These are phyloP conservation scores for Daedaleopsis nitida DNA, from an alignment of 768 basidiomycete genomes.

Conservation along the genomic window DNA sequence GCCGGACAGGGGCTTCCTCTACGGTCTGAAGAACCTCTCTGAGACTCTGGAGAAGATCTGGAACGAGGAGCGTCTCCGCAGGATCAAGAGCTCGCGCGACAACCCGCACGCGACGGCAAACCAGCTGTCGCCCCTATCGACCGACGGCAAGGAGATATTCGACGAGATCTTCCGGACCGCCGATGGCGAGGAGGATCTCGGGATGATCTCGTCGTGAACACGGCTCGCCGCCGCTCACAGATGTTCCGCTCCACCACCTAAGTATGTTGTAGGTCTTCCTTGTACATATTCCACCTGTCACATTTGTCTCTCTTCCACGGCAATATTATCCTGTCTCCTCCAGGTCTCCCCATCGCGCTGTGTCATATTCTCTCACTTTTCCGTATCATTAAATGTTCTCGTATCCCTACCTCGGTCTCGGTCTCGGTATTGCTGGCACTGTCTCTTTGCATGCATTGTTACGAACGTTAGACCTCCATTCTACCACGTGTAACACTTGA, in stretches of 20 bases:
- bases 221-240: background rate
- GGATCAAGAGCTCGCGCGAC: slow-evolving; percentile 65
- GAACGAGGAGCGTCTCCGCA: slow-evolving; percentile 78
- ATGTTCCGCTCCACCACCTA: background rate
- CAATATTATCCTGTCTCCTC: background rate
- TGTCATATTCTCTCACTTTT: background rate
- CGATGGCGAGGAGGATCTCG: slow-evolving; percentile 67
- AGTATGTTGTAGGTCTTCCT: background rate
- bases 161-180: slow-evolving; percentile 62
- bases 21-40: slow-evolving; percentile 83
- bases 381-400: slow-evolving; percentile 4
- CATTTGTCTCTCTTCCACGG: background rate
- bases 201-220: slow-evolving; percentile 71
- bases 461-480: slow-evolving; percentile 17
- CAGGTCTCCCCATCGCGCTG: no score
- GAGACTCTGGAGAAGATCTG: slow-evolving; percentile 81
- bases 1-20: slow-evolving; percentile 93
- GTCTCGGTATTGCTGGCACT: slow-evolving; percentile 5
- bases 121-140: slow-evolving; percentile 64
- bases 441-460: slow-evolving; percentile 15
- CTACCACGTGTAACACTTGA: slow-evolving; percentile 7
- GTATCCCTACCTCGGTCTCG: background rate
- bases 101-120: slow-evolving; percentile 46
- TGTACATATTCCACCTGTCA: background rate
- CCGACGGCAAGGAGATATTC: slow-evolving; percentile 81